phyloP scores from a whole-genome alignment of 2,329 filamentous ascomycete species.

The Aspergillus pseudoglaucus region DNA sequence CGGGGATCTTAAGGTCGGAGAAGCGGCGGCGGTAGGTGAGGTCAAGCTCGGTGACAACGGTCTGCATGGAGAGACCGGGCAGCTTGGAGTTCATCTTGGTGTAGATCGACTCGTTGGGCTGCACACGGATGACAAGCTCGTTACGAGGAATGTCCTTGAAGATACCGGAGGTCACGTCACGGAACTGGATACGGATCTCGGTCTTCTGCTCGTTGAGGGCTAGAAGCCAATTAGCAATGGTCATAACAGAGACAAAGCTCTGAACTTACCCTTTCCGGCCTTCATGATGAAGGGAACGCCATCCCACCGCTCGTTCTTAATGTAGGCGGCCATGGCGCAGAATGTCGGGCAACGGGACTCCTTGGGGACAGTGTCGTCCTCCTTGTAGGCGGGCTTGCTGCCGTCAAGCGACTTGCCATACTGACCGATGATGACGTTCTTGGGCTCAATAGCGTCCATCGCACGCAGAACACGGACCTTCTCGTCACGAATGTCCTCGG shows the following conservation, averaged over 20 bases:
- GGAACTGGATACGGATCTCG: slow-evolving; percentile 98
- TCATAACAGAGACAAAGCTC: neutral
- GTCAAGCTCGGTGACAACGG: slow-evolving; percentile 95
- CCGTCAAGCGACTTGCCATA: slow-evolving; percentile 95
- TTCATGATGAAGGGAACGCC: slow-evolving; percentile 99
- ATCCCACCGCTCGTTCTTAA: slow-evolving; percentile 99
- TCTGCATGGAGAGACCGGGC: slow-evolving; percentile 98
- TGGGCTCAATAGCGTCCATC: slow-evolving; percentile 92
- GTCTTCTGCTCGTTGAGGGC: slow-evolving; percentile 99
- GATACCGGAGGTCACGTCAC: slow-evolving; percentile 97
- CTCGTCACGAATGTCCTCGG: slow-evolving; percentile 97
- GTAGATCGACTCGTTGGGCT: slow-evolving; percentile 99
- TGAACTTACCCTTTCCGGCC: slow-evolving; percentile 68
- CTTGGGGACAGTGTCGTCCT: slow-evolving; percentile 96
- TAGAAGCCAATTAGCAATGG: slow-evolving; percentile 20
- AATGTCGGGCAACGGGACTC: slow-evolving; percentile 97
- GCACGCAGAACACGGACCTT: slow-evolving; percentile 93
- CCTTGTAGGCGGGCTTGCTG: slow-evolving; percentile 95
- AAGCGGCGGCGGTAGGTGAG: slow-evolving; percentile 96
- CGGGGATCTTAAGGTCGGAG: slow-evolving; percentile 98
- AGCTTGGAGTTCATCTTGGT: slow-evolving; percentile 99
- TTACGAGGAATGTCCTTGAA: slow-evolving; percentile 99
- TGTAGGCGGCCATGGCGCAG: slow-evolving; percentile 93
- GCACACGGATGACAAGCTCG: slow-evolving; percentile 97
- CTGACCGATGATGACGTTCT: slow-evolving; percentile 99